A percentile compares a stretch with the other conserved stretches of the same genome.
Evolutionary conservation across 768 basidiomycete species (phyloP).

Genomic region (Serendipita indica): DNA sequence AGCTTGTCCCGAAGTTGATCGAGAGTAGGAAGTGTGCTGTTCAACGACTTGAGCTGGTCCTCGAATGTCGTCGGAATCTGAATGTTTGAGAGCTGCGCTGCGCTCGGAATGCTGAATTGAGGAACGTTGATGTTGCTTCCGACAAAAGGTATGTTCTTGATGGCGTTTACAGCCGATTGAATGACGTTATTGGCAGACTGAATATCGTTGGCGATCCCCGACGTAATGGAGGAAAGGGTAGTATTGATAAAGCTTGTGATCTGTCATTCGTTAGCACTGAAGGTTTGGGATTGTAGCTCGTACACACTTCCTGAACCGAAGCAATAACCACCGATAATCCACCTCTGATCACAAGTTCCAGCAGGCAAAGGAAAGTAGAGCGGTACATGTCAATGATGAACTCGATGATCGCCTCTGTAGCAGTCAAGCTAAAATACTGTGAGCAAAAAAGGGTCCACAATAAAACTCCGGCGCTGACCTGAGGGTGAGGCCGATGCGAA

Average conservation of each 20-base stretch:
- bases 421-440: constrained; percentile 45
- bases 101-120: constrained; percentile 57
- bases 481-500: constrained; percentile 47
- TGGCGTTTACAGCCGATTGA: constrained; percentile 40
- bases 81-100: constrained; percentile 61
- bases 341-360: constrained; percentile 78
- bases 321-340: constrained; percentile 63
- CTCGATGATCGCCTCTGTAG: constrained; percentile 77
- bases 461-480: constrained; percentile 11
- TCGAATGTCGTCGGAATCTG: constrained; percentile 66
- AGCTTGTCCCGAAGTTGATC: constrained; percentile 55
- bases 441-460: background rate
- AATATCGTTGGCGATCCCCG: constrained; percentile 43
- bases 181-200: constrained; percentile 53
- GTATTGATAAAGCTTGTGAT: constrained; percentile 52
- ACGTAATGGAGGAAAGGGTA: constrained; percentile 37
- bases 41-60: constrained; percentile 57
- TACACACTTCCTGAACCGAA: constrained; percentile 66
- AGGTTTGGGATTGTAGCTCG: background rate
- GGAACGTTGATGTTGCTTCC: constrained; percentile 47
- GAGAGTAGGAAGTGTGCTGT: constrained; percentile 65
- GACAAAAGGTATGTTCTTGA: constrained; percentile 56
- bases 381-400: constrained; percentile 88
- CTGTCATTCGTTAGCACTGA: constrained; percentile 27
- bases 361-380: constrained; percentile 83